A percentile compares a stretch with the other conserved stretches of the same genome.
These are phyloP conservation scores for Byssochlamys sp. DNA, from an alignment of 2,329 filamentous ascomycete species.

Conservation along the genomic window DNA sequence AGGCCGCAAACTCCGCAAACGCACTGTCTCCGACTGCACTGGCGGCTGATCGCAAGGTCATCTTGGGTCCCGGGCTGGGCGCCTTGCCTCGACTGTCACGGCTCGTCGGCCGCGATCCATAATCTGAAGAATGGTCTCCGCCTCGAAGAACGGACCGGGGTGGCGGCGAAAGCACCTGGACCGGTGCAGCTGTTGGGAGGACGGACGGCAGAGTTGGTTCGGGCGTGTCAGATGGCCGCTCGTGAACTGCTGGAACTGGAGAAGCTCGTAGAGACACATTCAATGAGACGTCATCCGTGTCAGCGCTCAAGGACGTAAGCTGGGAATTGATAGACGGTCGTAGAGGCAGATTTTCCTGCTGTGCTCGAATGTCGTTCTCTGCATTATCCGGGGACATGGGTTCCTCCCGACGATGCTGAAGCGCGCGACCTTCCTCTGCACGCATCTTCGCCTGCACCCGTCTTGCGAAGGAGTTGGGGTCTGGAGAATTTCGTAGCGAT, in stretches of 20 bases:
- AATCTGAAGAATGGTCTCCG: constrained; percentile 1
- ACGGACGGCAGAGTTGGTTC: constrained; percentile 17
- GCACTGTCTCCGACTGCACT: constrained; percentile 53
- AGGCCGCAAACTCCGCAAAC: constrained; percentile 57
- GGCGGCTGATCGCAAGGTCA: constrained; percentile 27
- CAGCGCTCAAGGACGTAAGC: constrained; percentile 10
- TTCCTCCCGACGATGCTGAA: constrained; percentile 36
- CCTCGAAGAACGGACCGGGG: constrained; percentile 5
- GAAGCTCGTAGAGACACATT: constrained; percentile 19
- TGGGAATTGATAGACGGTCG: constrained; percentile 21
- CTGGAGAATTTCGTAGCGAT: constrained; percentile 29
- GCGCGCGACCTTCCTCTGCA: constrained; percentile 42
- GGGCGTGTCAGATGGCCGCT: constrained; percentile 12
- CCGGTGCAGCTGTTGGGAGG: constrained; percentile 12
- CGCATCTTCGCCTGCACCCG: constrained; percentile 43
- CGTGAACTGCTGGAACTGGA: constrained; percentile 13
- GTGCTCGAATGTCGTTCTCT: constrained; percentile 7
- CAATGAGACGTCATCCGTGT: constrained; percentile 15
- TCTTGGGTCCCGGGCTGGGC: constrained; percentile 18
- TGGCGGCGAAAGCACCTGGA: constrained; percentile 11
- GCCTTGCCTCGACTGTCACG: constrained; percentile 8
- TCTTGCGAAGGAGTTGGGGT: constrained; percentile 38
- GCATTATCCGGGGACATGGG: constrained; percentile 20
- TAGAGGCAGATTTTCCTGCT: constrained; percentile 9
- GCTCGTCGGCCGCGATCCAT: background rate